Base-by-base conservation (phyloP, 1,139 yeast genomes). In the Magnusiomyces tetraspermus region DNA sequence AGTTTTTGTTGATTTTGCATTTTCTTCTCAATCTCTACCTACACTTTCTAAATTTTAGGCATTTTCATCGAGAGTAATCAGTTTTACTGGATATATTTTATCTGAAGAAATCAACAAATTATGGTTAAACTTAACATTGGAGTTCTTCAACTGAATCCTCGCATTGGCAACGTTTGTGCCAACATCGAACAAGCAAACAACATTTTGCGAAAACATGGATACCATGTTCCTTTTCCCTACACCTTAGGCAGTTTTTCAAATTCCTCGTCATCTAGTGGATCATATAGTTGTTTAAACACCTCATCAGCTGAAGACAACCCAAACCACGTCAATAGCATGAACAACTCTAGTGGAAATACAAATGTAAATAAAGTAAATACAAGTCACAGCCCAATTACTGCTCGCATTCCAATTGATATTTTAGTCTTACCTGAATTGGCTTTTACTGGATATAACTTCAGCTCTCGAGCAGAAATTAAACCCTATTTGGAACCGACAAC, bases 381-480 rank as follows among this genome's bases (percentile, higher is more conserved):
- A n/a, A n/a, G n/a, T n/a, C n/a, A 26, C 22, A 17, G 11, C 24
- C 3, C n/a, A 6, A 13, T 17, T 19, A 5, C 5, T 33, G 5
- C 38, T 6, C 47, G 43, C 21, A 33, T 61, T n/a, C 74, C 79
- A 0, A 49, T 62, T 5, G 67, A 87, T 63, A 60, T 89, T 26
- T 67, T 89, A 5, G 77, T 90, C 1, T 73, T 90, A 17, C 96
- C 97, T 0, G 97, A 90, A 63, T 69, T 89, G 53, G 90, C 95
- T 0, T 70, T 90, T 24, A 85, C 96, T 0, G 97, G 97, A 1
- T 90, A 89, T 67, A 85, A 84, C 62, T 88, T 83, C 67, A 64
- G 69, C 17, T 69, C 75, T 15, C 66, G 72, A 22, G 59, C 63
- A 0, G 81, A 79, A n/a, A 79, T 89, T 10, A 64, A 65, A 48